Evolutionary conservation across 495 filamentous ascomycete species (phyloP), one percentile per base, ranked within the genome.

Genomic region (Glarea lozoyensis): DNA sequence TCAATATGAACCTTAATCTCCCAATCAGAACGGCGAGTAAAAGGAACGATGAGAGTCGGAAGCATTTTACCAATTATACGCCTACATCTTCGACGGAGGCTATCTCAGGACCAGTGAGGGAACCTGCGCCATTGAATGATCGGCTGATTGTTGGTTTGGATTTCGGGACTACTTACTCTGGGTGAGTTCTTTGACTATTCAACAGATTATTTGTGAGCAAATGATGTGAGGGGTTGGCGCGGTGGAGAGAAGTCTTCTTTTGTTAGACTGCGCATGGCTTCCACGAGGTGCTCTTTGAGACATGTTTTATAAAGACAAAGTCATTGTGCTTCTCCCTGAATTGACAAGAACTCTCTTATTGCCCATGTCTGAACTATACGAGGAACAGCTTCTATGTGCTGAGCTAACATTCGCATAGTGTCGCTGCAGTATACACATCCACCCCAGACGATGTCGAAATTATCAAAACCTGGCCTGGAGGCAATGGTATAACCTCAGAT

Each of bases 391-490:
- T n/a, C n/a, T n/a, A n/a, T n/a, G n/a, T n/a, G n/a, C n/a, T n/a
- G n/a, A n/a, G n/a, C n/a, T n/a, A n/a, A n/a, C n/a, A n/a, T n/a
- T 22, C 34, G 13, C 11, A 30, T 46, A 83, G 81, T 30, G 82
- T 86, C 27, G 82, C 82, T 9, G 73, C 78, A n/a, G 80, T 81
- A 20, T 85, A 86, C 52, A 85, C 79, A 10, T 79, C 75, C 9
- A 82, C 79, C 0, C 83, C 82, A 1, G 82, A 87, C 48, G 82
- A 86, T 55, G 66, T 86, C 37, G 82, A 87, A 48, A 82, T 87
- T 49, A 86, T 87, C 63, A 87, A 86, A 57, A 81, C 77, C 21
- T 87, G 82, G 82, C 83, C 83, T 2, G 82, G 82, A 31, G 81
- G 82, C 16, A 82, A 85, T 44, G 75, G 77, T 38, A 81, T 81